Base-by-base conservation (phyloP, 768 basidiomycete species). In the Filobasidium wieringae region DNA sequence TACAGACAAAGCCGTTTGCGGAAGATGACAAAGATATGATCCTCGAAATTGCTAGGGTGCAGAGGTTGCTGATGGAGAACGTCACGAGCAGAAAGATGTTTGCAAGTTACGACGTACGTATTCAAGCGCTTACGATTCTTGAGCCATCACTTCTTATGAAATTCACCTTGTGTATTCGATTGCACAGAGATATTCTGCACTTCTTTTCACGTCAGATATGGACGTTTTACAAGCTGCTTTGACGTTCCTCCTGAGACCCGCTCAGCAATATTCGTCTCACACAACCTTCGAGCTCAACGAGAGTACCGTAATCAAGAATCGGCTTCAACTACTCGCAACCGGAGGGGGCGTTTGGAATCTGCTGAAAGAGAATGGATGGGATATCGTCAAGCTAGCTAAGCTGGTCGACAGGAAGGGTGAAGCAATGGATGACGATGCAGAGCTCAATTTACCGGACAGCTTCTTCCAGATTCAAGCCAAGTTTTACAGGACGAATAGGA, bases 31-130 rank as follows among this genome's bases (percentile, higher is more conserved):
- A 90, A 78, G 80, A 79, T 57, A 77, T 82, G 2, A 71, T 96
- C 12, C 81, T 84, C 61, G 84, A 86, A 70, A 85, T 99, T 63
- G 80, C 99, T 60, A 79, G 83, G 64, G 91, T 99, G 63, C 84
- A 90, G 76, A 81, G 87, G 61, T 76, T 97, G 36, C 76, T 99
- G 52, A 78, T 99, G 67, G 95, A 97, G 76, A 95, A 96, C 73
- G 93, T 91, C 47, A 99, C 95, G 37, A 97, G 93, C 72, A 79
- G 95, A 68, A 97, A 96, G 78, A 87, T 91, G 58, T 99, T 85
- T 76, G 84, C 82, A 60, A 93, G 90, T 4, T 99, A 95, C 74
- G 95, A 99, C 72, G 93, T 97, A 75, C 75, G 90, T 78, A 57
- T 36, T 14, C 34, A 24, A 32, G 15, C n/a, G 53, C 40, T 29